A percentile compares a stretch with the other conserved stretches of the same genome.
These are phyloP conservation scores for Acanthamoeba quina DNA, from an alignment of 208 protist species.

Conservation along the genomic window DNA sequence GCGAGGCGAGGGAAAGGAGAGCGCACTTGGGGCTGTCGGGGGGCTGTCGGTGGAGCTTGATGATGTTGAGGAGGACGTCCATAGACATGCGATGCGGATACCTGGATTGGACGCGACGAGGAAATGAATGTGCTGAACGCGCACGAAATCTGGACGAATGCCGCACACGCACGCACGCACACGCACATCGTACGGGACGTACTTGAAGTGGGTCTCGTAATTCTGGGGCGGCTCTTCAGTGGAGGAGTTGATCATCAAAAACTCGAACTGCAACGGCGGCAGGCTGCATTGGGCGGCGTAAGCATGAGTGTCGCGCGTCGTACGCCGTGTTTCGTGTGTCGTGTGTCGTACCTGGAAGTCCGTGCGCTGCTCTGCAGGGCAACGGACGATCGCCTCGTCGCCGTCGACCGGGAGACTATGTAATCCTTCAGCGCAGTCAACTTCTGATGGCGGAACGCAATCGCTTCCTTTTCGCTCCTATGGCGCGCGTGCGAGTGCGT, in stretches of 20 bases:
- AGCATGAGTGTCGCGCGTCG: background rate
- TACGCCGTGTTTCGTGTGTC: background rate
- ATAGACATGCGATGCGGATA: conserved; percentile 1
- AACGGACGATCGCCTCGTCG: background rate
- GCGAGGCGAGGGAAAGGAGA: background rate
- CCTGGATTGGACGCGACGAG: background rate
- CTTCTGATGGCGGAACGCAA: background rate
- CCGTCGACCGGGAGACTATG: background rate
- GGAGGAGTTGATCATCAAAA: background rate
- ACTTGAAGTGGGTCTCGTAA: conserved; percentile 63
- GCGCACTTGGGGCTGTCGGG: background rate
- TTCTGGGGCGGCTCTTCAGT: background rate
- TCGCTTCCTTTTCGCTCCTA: conserved; percentile 10
- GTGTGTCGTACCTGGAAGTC: background rate
- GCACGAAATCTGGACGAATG: background rate
- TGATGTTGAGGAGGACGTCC: background rate
- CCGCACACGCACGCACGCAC: background rate
- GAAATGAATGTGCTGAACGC: no score
- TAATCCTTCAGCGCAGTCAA: background rate
- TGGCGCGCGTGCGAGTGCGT: background rate
- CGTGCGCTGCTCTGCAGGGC: conserved; percentile 3
- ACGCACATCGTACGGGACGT: background rate
- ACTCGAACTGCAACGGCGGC: conserved; percentile 9
- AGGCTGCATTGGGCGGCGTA: background rate
- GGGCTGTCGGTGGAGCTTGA: background rate